phyloP scores from a whole-genome alignment of 163 green algal species.

The Prototheca cutis region DNA sequence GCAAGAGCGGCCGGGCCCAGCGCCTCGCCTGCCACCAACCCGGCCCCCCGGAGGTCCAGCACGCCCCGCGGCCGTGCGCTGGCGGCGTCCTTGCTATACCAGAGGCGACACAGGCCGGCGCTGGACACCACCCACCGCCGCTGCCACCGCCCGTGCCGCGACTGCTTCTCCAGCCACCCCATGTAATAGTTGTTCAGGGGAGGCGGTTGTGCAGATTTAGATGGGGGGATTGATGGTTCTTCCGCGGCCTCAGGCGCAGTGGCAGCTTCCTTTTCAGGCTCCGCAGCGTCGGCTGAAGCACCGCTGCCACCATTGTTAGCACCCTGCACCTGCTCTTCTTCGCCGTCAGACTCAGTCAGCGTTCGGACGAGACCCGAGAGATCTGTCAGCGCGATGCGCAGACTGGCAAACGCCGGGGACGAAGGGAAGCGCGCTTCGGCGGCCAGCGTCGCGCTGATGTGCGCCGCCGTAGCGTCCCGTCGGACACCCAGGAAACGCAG shows the following conservation, averaged over 20 bases:
- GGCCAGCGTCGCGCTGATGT: neutral
- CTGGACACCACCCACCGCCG: slow-evolving; percentile 2
- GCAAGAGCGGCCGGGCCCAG: too few relatives aligned
- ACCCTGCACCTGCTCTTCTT: neutral
- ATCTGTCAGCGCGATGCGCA: neutral
- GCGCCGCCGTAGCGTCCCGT: neutral
- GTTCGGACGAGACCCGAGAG: neutral
- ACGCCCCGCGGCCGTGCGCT: neutral
- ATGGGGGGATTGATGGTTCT: too few relatives aligned
- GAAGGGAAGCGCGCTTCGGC: neutral
- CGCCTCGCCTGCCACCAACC: neutral
- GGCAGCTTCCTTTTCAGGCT: too few relatives aligned
- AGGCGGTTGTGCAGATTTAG: neutral
- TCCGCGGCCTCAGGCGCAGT: too few relatives aligned
- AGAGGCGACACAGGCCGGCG: neutral
- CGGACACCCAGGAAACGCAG: neutral
- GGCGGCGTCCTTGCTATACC: neutral
- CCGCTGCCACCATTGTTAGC: too few relatives aligned
- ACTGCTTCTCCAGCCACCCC: slow-evolving; percentile 6
- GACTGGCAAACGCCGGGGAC: neutral
- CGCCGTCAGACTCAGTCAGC: neutral
- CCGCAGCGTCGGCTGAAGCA: too few relatives aligned
- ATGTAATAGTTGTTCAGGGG: slow-evolving; percentile 2
- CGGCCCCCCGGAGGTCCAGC: neutral
- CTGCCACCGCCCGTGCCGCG: slow-evolving; percentile 3